Base-by-base conservation (phyloP, 495 filamentous ascomycete genomes). In the Penicillium cosmopolitanum region DNA sequence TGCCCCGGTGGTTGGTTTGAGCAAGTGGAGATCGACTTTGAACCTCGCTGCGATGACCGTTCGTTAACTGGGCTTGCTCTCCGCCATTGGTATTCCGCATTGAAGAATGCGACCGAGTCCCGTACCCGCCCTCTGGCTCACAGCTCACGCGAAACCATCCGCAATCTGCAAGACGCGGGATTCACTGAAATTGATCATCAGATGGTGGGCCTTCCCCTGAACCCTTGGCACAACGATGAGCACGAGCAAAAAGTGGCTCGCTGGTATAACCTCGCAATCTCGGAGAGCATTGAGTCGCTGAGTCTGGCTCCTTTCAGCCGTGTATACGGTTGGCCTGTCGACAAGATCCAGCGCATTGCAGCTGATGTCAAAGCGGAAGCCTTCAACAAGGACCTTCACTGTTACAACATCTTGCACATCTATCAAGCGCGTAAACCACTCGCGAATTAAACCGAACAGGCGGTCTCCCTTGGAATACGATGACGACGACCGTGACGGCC, bases 1-100 rank as follows among this genome's bases (percentile, higher is more conserved):
- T 88, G 84, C 59, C 91, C 93, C 10, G 86, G 89, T 5, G 93
- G 91, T 11, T 87, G 84, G 73, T 78, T 97, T 48, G 94, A 98
- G 73, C 93, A 97, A 55, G 85, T 96, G n/a, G 94, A 98, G 68
- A 90, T 98, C 34, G 92, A 98, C 70, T 85, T 89, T 50, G 76
- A 82, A 23, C 91, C 91, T n/a, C 88, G 86, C 25, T 90, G 86
- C 58, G 90, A 94, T 56, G 88, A 92, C 64, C 81, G 84, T n/a
- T 84, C 69, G 57, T 86, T 66, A 72, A 84, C 42, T 66, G 55
- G 75, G 79, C 48, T 83, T 74, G 54, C 73, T 70, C 34, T 76
- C 85, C 53, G 73, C 63, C 60, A 83, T 60, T 97, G 93, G 93
- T 89, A 89, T 58, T 73, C 83, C 11, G 84, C 83, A 59, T 64